Base-by-base conservation (phyloP, 75 land plant species). In the Pseudotsuga menziesii region DNA sequence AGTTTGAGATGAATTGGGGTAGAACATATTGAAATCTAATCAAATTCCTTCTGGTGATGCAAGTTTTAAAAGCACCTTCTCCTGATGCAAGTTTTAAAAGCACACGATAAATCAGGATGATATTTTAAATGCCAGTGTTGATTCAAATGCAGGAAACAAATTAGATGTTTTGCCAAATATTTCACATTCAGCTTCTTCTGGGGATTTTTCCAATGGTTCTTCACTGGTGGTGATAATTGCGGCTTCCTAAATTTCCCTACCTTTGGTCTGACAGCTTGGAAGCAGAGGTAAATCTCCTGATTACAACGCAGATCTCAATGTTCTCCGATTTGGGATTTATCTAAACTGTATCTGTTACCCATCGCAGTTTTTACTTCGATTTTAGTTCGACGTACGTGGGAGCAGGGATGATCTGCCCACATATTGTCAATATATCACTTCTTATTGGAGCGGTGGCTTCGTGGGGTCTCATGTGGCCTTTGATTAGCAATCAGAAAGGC, bases 191-290 rank as follows among this genome's bases (percentile, higher is more conserved):
- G 98, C 75, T 95, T 95, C 79, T 11, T 91, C 6, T 95, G 94
- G 89, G 81, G 90, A 48, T 88, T 88, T 77, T 93, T 95, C 83
- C 88, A 93, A 72, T 95, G 98, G 98, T 91, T 95, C 78, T 93
- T 83, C 79, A 78, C 92, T n/a, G 97, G 94, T 8, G 91, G 91
- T 76, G 85, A 84, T 23, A 29, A 70, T 14, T 95, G 98, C 81
- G 98, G 98, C 9, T 95, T 95, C 58, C 72, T 64, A 15, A 82
- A 90, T 54, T 95, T 95, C 82, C 98, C 98, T 11, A 82, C 92
- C 5, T 87, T 95, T 74, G 98, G 98, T 26, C 25, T 95, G 75
- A 72, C 85, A 85, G 98, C 98, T 57, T 91, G 84, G 83, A 48
- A 64, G 20, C 60, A 82, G n/a, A 82, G 79, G 87, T 82, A 76